These are phyloP conservation scores for Ascochyta clinopodiicola DNA, from an alignment of 2,329 filamentous ascomycete genomes.

Conservation along the genomic window DNA sequence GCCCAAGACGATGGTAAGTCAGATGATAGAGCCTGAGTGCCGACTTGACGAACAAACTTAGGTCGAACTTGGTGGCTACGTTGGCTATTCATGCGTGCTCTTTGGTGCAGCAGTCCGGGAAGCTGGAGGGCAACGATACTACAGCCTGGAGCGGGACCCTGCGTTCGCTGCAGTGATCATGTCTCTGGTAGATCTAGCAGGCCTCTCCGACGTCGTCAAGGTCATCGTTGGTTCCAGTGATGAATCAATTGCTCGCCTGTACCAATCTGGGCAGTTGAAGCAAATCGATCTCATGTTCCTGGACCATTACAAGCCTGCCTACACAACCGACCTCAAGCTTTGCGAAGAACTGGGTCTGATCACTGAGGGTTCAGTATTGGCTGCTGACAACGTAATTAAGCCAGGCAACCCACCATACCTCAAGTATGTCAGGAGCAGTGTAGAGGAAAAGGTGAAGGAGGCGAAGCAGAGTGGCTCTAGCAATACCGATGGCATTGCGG, in stretches of 20 bases:
- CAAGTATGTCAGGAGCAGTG: slow-evolving; percentile 71
- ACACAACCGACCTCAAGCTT: slow-evolving; percentile 76
- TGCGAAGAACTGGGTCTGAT: slow-evolving; percentile 75
- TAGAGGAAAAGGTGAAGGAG: slow-evolving; percentile 65
- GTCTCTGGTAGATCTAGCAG: slow-evolving; percentile 75
- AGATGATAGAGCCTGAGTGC: not conserved
- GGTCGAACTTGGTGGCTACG: slow-evolving; percentile 80
- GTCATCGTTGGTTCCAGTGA: slow-evolving; percentile 74
- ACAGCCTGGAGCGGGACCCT: slow-evolving; percentile 74
- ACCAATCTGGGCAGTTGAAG: slow-evolving; percentile 59
- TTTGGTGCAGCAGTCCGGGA: slow-evolving; percentile 72
- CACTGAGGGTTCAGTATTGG: slow-evolving; percentile 66
- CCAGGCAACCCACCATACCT: slow-evolving; percentile 75
- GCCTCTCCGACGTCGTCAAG: slow-evolving; percentile 72
- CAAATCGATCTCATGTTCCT: slow-evolving; percentile 77
- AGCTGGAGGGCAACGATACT: slow-evolving; percentile 70
- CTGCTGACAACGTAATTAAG: slow-evolving; percentile 74
- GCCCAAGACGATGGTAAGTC: slow-evolving; percentile 67
- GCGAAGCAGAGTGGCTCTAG: slow-evolving; percentile 39
- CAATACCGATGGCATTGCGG: slow-evolving; percentile 51
- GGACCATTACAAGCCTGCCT: slow-evolving; percentile 81
- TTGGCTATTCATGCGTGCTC: slow-evolving; percentile 81
- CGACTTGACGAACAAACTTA: slow-evolving; percentile 28
- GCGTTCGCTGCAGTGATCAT: slow-evolving; percentile 75
- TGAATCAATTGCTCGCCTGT: slow-evolving; percentile 67